These are phyloP conservation scores for Malus orientalis DNA, from an alignment of 306 rosid species.

Conservation along the genomic window DNA sequence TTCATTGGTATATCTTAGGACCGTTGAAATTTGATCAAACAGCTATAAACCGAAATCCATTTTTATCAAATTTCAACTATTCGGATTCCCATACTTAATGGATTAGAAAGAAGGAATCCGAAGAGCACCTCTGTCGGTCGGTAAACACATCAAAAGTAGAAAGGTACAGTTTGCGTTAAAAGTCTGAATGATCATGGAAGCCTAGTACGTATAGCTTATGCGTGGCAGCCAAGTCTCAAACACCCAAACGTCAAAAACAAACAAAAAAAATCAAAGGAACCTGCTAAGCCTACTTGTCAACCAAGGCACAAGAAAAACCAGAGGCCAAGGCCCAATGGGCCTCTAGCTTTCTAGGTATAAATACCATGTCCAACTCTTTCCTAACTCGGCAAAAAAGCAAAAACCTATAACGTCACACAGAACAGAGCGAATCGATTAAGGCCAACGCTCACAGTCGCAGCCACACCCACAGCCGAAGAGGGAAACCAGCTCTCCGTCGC, in stretches of 20 bases:
- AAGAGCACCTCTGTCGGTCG: no score
- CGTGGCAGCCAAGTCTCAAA: no score
- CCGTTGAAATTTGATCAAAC: no score
- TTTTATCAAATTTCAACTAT: no score
- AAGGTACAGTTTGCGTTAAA: no score
- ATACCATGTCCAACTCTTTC: background rate
- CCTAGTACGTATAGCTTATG: no score
- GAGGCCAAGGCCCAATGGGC: background rate
- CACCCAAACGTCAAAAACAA: background rate
- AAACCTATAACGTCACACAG: background rate
- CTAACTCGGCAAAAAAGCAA: background rate
- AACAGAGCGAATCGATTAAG: background rate
- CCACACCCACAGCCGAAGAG: background rate
- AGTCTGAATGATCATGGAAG: no score
- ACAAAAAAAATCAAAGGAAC: no score
- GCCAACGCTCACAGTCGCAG: background rate
- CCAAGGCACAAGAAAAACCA: background rate
- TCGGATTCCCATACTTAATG: fast-evolving
- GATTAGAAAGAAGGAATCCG: no score
- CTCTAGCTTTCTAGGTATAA: background rate
- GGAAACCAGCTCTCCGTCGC: background rate
- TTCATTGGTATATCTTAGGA: no score
- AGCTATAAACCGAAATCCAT: fast-evolving
- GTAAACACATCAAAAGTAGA: no score
- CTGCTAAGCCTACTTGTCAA: no score